A percentile compares a stretch with the other conserved stretches of the same genome.
These are phyloP conservation scores for Leishmania martiniquensis DNA, from an alignment of 208 protist genomes.

Conservation along the genomic window DNA sequence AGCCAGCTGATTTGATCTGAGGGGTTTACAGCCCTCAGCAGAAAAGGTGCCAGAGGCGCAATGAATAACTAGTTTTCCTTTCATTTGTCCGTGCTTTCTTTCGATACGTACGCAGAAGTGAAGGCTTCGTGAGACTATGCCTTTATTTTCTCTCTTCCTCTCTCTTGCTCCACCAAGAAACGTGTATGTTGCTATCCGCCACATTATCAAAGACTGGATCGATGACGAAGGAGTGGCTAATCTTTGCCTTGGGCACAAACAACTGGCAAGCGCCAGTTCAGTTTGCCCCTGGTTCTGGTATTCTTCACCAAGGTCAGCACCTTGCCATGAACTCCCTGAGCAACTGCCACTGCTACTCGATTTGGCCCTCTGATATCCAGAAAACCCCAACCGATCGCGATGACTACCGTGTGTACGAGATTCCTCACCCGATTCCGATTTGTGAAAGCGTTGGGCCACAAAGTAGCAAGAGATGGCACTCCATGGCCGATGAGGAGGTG, in stretches of 20 bases:
- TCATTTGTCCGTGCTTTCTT: not conserved
- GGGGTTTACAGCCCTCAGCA: too few relatives aligned
- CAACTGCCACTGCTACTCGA: slow-evolving; percentile 61
- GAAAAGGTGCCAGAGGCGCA: not conserved
- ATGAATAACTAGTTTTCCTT: slow-evolving; percentile 7
- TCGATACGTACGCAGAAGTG: not conserved
- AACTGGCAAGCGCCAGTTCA: slow-evolving; percentile 77
- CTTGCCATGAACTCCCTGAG: slow-evolving; percentile 61
- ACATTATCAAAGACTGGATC: slow-evolving; percentile 18
- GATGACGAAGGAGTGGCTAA: slow-evolving; percentile 65
- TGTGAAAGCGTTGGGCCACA: slow-evolving; percentile 79
- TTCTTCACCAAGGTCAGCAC: slow-evolving; percentile 81
- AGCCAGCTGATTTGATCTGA: not conserved
- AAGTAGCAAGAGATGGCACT: slow-evolving; percentile 79
- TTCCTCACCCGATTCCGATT: slow-evolving; percentile 76
- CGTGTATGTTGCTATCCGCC: not conserved
- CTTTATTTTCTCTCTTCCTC: slow-evolving; percentile 10
- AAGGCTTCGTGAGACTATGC: slow-evolving; percentile 4
- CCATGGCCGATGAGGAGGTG: slow-evolving; percentile 66
- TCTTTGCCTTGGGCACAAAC: slow-evolving; percentile 80
- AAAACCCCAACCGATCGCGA: slow-evolving; percentile 62
- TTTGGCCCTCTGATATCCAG: slow-evolving; percentile 74
- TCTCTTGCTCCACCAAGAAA: not conserved
- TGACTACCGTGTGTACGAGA: slow-evolving; percentile 78
- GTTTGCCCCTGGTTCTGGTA: slow-evolving; percentile 79